Conservation (phyloP, 2,329 filamentous ascomycete species). For the Botrytis porri region DNA sequence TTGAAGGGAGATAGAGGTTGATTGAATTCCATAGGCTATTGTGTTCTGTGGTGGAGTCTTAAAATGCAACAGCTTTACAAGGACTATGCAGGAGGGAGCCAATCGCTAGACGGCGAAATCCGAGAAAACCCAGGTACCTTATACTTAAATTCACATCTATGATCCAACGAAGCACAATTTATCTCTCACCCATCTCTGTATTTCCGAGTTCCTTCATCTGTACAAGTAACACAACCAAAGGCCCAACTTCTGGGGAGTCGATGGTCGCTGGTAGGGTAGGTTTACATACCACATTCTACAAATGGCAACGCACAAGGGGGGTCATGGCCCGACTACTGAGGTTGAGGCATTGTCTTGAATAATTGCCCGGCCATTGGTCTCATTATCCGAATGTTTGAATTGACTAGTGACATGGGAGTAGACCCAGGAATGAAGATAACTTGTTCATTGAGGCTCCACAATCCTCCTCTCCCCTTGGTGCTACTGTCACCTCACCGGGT, state of each 20-base stretch:
- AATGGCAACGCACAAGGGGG: background rate
- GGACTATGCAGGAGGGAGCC: background rate
- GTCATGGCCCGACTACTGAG: background rate
- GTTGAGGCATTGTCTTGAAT: background rate
- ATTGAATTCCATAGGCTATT: slow-evolving; percentile 1
- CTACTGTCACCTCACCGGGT: slow-evolving; percentile 6
- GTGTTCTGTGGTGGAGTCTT: slow-evolving; percentile 6
- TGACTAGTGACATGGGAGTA: slow-evolving; percentile 8
- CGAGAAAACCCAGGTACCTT: slow-evolving; percentile 2
- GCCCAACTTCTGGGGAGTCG: background rate
- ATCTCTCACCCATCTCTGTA: background rate
- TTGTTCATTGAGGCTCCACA: slow-evolving; percentile 18
- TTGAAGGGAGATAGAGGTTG: background rate
- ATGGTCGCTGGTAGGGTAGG: background rate
- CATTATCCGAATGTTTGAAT: background rate
- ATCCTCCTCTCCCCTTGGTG: background rate
- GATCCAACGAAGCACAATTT: background rate
- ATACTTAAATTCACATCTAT: background rate
- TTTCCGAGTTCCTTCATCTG: background rate
- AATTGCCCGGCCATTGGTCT: background rate
- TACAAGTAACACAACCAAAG: background rate
- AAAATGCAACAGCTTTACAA: slow-evolving; percentile 3
- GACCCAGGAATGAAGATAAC: slow-evolving; percentile 13
- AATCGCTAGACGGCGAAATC: slow-evolving; percentile 18
- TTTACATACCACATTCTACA: slow-evolving; percentile 13